phyloP scores from a whole-genome alignment of 352 stramenopile species.

The Aphanomyces cochlioides region DNA sequence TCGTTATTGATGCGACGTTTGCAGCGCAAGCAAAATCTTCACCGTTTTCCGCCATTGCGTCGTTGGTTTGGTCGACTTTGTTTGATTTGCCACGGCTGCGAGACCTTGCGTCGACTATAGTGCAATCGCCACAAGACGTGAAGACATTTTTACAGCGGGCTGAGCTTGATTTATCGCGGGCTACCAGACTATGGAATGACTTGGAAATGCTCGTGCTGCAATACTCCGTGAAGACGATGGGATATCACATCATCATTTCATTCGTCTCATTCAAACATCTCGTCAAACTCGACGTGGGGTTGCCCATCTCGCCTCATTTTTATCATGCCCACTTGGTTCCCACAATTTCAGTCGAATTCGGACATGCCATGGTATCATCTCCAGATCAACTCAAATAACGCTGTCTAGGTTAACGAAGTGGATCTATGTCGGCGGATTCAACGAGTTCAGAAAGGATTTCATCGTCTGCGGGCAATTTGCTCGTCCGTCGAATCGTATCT shows the following conservation, averaged over 20 bases:
- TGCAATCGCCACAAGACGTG: not conserved
- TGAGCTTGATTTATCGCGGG: conserved; percentile 4
- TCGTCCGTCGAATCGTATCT: conserved; percentile 4
- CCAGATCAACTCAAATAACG: not conserved
- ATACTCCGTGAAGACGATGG: not conserved
- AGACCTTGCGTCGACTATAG: not conserved
- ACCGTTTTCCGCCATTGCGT: not conserved
- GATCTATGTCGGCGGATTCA: conserved; percentile 12
- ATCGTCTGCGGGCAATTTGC: conserved; percentile 14
- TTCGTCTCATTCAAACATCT: conserved; percentile 21
- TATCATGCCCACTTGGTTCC: not conserved
- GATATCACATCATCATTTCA: not conserved
- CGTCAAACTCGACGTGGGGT: not conserved
- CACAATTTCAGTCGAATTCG: not conserved
- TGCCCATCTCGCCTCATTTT: conserved; percentile 3
- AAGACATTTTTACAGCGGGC: conserved; percentile 1
- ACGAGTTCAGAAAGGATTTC: conserved; percentile 9
- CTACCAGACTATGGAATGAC: conserved; percentile 8
- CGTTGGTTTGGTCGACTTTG: not conserved
- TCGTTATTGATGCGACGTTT: not conserved
- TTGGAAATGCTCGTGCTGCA: conserved; percentile 11
- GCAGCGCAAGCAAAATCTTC: not conserved
- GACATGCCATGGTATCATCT: conserved; percentile 11
- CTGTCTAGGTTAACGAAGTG: not conserved
- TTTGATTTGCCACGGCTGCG: conserved; percentile 2